Evolutionary conservation across 768 basidiomycete genomes (phyloP), one percentile per base, ranked within the genome.

Genomic region (Lentinula sp.): DNA sequence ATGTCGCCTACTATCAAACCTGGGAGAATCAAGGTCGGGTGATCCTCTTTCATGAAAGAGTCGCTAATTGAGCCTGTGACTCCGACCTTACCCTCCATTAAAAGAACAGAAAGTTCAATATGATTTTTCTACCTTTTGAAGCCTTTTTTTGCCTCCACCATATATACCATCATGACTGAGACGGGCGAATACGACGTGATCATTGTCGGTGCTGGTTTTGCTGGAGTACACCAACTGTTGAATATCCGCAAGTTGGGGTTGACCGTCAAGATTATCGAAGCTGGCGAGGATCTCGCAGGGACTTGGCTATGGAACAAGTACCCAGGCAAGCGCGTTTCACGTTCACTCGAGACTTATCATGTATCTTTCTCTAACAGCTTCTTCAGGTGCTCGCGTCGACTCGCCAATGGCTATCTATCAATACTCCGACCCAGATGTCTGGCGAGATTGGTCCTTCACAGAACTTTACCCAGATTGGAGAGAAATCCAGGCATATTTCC

Each of bases 401-500:
- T 51, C 60, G 10, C 41, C 43, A 16, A 20, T 61, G 16, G 53
- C 60, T 32, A 49, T 61, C 15, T 61, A 61, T 51, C 42, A 61
- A 39, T 61, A 56, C 60, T 61, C 60, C n/a, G 32, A 42, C 6
- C 57, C 43, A 12, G 43, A 48, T 6, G 6, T 59, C 20, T 59
- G 57, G 56, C 23, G 20, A 32, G 56, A 57, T 13, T 57, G 56
- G 56, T 16, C 36, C 1, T 57, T 36, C 9, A 42, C 36, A 18
- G 57, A 59, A 13, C 20, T 35, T 9, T 59, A 15, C 45, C 57
- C 57, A 12, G 50, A 36, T 12, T 36, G 60, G 52, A 36, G 52
- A 33, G 60, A 61, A 13, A 10, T 61, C 9, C 51, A 41, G 18
- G 32, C 15, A 6, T 61, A 61, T 32, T 61, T 61, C 28, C 32